phyloP scores from a whole-genome alignment of 73 alveolate species.

The Symbiodinium natans region DNA sequence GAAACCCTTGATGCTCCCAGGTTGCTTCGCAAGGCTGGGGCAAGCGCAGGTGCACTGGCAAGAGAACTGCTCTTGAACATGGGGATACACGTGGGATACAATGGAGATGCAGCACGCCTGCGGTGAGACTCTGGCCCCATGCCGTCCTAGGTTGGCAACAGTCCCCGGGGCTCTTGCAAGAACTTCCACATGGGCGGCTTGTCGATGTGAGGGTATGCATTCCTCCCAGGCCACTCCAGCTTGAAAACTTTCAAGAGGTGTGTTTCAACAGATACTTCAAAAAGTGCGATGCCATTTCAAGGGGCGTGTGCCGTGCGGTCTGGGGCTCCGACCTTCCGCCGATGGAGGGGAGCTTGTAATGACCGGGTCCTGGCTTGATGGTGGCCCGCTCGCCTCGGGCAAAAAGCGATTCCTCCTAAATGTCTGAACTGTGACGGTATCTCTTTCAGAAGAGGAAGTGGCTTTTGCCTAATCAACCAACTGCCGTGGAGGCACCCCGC shows the following conservation, averaged over 20 bases:
- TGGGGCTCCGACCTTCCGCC: conserved; percentile 22
- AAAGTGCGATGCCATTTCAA: no score
- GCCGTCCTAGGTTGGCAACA: conserved; percentile 22
- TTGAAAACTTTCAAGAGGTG: not conserved
- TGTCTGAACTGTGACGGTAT: no score
- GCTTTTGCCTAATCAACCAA: no score
- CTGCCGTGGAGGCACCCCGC: conserved; percentile 1
- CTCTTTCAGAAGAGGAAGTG: no score
- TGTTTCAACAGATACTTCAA: not conserved
- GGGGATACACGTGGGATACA: no score
- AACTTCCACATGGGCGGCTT: conserved; percentile 76
- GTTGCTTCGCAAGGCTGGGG: not conserved
- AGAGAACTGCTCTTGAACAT: not conserved
- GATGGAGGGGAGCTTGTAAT: conserved; percentile 66
- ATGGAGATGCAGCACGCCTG: no score
- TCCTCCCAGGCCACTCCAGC: conserved; percentile 14
- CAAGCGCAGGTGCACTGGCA: not conserved
- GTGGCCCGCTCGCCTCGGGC: conserved; percentile 67
- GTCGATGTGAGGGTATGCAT: conserved; percentile 78
- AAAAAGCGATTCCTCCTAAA: not conserved
- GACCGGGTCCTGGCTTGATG: conserved; percentile 85
- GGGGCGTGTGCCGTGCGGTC: no score
- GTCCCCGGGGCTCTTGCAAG: conserved; percentile 77
- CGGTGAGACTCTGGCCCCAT: no score
- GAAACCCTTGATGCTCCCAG: no score